Base-by-base conservation (phyloP, 805 yeast species). In the Nakazawaea ernobii region DNA sequence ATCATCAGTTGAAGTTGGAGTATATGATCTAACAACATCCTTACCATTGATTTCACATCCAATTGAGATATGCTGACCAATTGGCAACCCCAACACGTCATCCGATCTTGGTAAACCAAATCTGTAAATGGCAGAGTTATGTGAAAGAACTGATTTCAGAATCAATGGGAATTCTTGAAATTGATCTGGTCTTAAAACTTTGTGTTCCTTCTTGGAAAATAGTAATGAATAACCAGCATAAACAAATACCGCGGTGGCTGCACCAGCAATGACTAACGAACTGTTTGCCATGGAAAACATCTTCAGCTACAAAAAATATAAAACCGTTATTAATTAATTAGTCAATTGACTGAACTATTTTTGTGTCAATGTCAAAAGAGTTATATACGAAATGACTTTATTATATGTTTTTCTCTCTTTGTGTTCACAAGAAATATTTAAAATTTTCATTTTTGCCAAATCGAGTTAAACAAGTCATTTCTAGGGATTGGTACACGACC, bases 21-120 rank as follows among this genome's bases (percentile, higher is more conserved):
- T 90, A 70, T 92, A 91, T 5, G 95, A 86, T 67, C 96, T 79
- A 45, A 85, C 79, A 44, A 88, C 73, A 58, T 85, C 91, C 68
- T 86, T 86, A 47, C 84, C 96, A 56, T 80, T 77, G 58, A 90
- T 83, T 38, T 66, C 70, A 15, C 95, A 92, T 17, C 79, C 79
- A 57, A 91, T 80, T 39, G 89, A 78, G 61, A 92, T 84, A 64
- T 92, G 97, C 70, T 92, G 97, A 46, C 98, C 98, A 59, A 88
- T 84, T 48, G 97, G 97, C 54, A 92, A 75, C 8, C 97, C 97
- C 52, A 92, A 75, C 40, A 80, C 72, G 61, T 86, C 90, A 45
- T 79, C 74, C 33, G 82, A 74, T 53, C 77, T 74, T 45, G 96
- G 96, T 56, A 92, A 76, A 10, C 84, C 87, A 61, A 92, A 89